Evolutionary conservation across 108 stramenopile genomes (phyloP).

Genomic region (Fistulifera solaris): DNA sequence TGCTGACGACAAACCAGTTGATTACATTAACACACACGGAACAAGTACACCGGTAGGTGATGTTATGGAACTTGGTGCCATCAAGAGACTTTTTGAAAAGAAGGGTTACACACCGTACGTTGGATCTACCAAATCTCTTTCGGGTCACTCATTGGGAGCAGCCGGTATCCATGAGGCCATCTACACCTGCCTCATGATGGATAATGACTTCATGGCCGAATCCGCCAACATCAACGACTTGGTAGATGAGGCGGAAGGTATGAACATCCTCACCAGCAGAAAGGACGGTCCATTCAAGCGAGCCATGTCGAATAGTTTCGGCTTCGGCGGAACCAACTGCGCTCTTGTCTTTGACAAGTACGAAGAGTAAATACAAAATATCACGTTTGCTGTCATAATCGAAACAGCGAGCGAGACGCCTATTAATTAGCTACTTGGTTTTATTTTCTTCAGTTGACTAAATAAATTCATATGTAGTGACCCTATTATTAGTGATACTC

Average conservation of each 20-base stretch:
- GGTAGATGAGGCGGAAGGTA: conserved; percentile 88
- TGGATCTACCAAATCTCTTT: conserved; percentile 93
- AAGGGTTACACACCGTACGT: conserved; percentile 88
- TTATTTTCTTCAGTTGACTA: too few species aligned
- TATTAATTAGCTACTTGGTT: too few species aligned
- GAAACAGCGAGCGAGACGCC: too few species aligned
- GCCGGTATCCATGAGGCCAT: conserved; percentile 97
- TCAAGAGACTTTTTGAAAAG: conserved; percentile 76
- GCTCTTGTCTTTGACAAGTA: conserved; percentile 94
- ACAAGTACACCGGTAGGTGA: conserved; percentile 98
- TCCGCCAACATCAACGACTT: conserved; percentile 84
- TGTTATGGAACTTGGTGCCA: conserved; percentile 86
- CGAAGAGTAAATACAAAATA: conserved; percentile 39
- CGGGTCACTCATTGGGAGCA: conserved; percentile 96
- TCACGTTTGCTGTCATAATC: too few species aligned
- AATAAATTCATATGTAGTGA: too few species aligned
- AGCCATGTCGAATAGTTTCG: conserved; percentile 98
- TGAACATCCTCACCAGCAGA: conserved; percentile 81
- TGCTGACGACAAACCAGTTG: conserved; percentile 66
- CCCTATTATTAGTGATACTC: too few species aligned
- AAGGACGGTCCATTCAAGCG: conserved; percentile 86
- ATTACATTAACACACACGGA: conserved; percentile 98
- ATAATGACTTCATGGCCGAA: conserved; percentile 92
- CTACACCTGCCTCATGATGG: conserved; percentile 91
- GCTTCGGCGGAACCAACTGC: conserved; percentile 99